A percentile compares a stretch with the other conserved stretches of the same genome.
Conservation (phyloP, 805 yeast species). For the Brettanomyces sp. region DNA sequence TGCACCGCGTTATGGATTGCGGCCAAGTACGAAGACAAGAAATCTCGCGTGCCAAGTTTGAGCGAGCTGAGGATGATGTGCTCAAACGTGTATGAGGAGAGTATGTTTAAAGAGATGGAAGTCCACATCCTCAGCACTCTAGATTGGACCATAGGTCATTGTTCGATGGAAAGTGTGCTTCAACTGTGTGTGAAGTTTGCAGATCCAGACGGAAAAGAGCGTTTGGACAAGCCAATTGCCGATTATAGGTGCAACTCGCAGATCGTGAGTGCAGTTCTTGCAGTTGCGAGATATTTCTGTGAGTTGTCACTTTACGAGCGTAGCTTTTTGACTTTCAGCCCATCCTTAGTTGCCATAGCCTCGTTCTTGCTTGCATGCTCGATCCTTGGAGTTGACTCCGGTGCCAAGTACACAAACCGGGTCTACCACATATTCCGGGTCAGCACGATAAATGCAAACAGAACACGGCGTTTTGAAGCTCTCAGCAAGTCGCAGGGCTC, state of each 20-base stretch:
- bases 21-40: slow-evolving; percentile 64
- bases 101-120: slow-evolving; percentile 39
- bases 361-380: slow-evolving; percentile 48
- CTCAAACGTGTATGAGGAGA: slow-evolving; percentile 44
- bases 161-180: slow-evolving; percentile 43
- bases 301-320: slow-evolving; percentile 45
- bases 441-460: slow-evolving; percentile 1
- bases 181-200: slow-evolving; percentile 29
- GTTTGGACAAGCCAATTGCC: slow-evolving; percentile 17
- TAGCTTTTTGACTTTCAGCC: slow-evolving; percentile 31
- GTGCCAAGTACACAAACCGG: slow-evolving; percentile 25
- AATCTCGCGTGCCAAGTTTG: slow-evolving; percentile 47
- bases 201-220: slow-evolving; percentile 25
- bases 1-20: slow-evolving; percentile 92
- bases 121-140: slow-evolving; percentile 31
- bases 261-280: slow-evolving; percentile 42
- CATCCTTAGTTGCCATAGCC: slow-evolving; percentile 38
- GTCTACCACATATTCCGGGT: slow-evolving; percentile 10
- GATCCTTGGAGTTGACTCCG: slow-evolving; percentile 39
- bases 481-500: neutral
- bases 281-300: slow-evolving; percentile 44
- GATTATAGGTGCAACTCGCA: slow-evolving; percentile 23
- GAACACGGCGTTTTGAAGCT: neutral
- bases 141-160: slow-evolving; percentile 34
- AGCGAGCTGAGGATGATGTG: slow-evolving; percentile 47